Evolutionary conservation across 225 moss, liverwort and hornwort species (phyloP).

Genomic region (Straminergon stramineum): DNA sequence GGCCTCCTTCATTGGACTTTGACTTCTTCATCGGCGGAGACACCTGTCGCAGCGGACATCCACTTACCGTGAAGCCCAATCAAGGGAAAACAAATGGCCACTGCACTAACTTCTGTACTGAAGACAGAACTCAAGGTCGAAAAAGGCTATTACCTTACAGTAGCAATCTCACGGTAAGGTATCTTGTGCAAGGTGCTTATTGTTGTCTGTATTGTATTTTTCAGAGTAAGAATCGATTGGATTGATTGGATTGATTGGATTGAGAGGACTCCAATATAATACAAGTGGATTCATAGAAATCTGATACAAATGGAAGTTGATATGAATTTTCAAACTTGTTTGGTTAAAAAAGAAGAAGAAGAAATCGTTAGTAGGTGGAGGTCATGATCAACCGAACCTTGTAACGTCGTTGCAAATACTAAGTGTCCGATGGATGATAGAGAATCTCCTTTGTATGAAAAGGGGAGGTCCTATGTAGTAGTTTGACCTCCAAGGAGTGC

Average conservation of each 20-base stretch:
- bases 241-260: neutral
- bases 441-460: too few relatives aligned
- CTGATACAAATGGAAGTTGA: neutral
- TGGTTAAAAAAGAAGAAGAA: neutral
- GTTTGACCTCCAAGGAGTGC: too few relatives aligned
- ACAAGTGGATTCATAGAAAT: neutral
- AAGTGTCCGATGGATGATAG: too few relatives aligned
- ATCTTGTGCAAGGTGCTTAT: too few relatives aligned
- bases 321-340: neutral
- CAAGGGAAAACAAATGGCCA: neutral
- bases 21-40: neutral
- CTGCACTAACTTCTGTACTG: neutral
- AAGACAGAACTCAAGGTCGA: too few relatives aligned
- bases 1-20: neutral
- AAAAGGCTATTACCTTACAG: too few relatives aligned
- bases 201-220: too few relatives aligned
- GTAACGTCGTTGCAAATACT: too few relatives aligned
- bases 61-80: neutral
- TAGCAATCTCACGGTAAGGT: too few relatives aligned
- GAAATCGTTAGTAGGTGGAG: rapidly evolving
- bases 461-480: too few relatives aligned
- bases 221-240: too few relatives aligned
- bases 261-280: neutral
- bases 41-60: neutral
- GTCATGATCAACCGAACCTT: too few relatives aligned